These are phyloP conservation scores for Gonium pectorale DNA, from an alignment of 139 green algal genomes.

Conservation along the genomic window DNA sequence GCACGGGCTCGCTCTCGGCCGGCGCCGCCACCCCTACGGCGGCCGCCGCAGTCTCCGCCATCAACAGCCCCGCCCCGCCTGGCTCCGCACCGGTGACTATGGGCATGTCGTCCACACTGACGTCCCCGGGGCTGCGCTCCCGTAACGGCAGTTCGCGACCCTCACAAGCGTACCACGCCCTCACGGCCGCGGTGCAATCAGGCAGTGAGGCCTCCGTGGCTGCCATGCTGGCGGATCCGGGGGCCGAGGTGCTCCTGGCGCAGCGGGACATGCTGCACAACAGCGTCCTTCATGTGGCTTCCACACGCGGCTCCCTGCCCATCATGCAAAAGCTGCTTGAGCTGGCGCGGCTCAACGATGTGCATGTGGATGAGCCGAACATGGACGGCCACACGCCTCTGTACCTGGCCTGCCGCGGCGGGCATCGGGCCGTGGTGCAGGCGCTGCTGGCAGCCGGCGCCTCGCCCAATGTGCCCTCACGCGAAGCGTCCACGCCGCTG, in stretches of 20 bases:
- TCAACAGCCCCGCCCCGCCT: not conserved
- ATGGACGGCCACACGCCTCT: slow-evolving; percentile 43
- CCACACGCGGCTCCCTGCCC: not conserved
- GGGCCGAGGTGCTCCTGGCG: slow-evolving; percentile 6
- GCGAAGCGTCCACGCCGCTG: slow-evolving; percentile 27
- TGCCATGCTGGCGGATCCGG: slow-evolving; percentile 6
- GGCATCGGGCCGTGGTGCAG: slow-evolving; percentile 29
- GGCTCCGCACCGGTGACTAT: not conserved
- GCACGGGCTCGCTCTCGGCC: not conserved
- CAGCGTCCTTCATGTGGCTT: slow-evolving; percentile 25
- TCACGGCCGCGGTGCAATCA: slow-evolving; percentile 5
- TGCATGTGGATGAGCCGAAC: slow-evolving; percentile 19
- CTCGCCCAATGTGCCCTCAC: slow-evolving; percentile 3
- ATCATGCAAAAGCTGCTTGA: slow-evolving; percentile 36
- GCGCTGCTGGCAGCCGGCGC: slow-evolving; percentile 36
- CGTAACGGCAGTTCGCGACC: slow-evolving; percentile 18
- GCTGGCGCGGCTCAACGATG: not conserved
- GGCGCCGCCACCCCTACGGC: too few species aligned
- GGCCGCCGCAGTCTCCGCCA: not conserved
- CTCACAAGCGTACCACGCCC: slow-evolving; percentile 22
- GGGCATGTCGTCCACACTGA: not conserved
- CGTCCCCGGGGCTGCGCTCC: not conserved
- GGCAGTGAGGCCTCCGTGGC: slow-evolving; percentile 3
- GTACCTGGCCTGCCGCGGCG: slow-evolving; percentile 31
- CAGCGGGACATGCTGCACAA: slow-evolving; percentile 45